Conservation (phyloP, 148 eudicot genomes). For the Dianthus caryophyllus region DNA sequence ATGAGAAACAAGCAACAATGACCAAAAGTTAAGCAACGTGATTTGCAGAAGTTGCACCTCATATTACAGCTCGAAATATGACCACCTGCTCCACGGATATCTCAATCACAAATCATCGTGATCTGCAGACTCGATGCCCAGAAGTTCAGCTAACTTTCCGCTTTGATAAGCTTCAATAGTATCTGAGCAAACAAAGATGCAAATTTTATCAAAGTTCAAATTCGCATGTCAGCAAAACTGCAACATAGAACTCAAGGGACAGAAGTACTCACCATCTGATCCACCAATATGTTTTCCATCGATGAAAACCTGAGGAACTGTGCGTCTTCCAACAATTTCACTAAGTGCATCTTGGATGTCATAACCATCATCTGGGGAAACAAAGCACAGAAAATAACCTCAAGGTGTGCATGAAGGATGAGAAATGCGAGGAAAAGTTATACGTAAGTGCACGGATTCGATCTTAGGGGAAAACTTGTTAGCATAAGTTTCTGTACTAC, state of each 20-base stretch:
- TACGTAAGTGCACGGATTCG: not conserved
- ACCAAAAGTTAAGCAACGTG: not conserved
- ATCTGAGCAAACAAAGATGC: slow-evolving; percentile 33
- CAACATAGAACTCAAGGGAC: not conserved
- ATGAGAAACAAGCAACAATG: not conserved
- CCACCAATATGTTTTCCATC: slow-evolving; percentile 95
- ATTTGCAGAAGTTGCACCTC: not conserved
- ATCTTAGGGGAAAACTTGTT: not conserved
- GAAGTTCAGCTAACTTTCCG: slow-evolving; percentile 68
- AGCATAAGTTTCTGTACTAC: too few species aligned
- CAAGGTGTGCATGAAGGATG: not conserved
- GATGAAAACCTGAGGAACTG: slow-evolving; percentile 95
- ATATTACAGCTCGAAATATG: not conserved
- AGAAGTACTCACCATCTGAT: slow-evolving; percentile 69
- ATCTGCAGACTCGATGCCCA: slow-evolving; percentile 45
- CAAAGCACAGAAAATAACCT: slow-evolving; percentile 2
- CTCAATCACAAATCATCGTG: slow-evolving; percentile 30
- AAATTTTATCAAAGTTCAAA: not conserved
- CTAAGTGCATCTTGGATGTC: slow-evolving; percentile 72
- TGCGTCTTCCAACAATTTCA: slow-evolving; percentile 69
- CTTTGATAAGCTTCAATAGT: slow-evolving; percentile 61
- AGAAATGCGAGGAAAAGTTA: not conserved
- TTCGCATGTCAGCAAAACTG: not conserved
- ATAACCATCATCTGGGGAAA: slow-evolving; percentile 66
- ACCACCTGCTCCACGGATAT: not conserved